Evolutionary conservation across 2,329 filamentous ascomycete genomes (phyloP).

Genomic region (Chaetomiaceae sp.): DNA sequence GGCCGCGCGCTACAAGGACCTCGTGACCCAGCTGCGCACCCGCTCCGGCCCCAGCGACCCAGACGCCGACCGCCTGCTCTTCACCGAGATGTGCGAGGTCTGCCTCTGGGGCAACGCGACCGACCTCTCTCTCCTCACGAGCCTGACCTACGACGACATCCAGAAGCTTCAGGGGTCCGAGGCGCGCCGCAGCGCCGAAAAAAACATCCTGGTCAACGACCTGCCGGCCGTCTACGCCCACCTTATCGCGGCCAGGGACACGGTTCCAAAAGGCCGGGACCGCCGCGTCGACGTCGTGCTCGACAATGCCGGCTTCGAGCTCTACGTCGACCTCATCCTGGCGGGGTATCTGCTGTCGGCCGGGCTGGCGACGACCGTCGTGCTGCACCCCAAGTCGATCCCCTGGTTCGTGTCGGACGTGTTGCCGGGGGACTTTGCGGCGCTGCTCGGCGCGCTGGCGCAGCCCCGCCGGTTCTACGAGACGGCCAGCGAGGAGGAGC

Average conservation of each 20-base stretch:
- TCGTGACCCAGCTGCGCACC: conserved; percentile 59
- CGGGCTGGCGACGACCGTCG: conserved; percentile 76
- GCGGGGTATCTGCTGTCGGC: conserved; percentile 83
- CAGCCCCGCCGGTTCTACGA: conserved; percentile 75
- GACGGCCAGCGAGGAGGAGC: conserved; percentile 62
- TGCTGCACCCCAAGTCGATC: conserved; percentile 89
- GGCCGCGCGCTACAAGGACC: conserved; percentile 41
- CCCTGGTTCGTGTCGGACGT: conserved; percentile 99
- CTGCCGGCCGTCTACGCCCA: conserved; percentile 40
- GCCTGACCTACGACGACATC: conserved; percentile 88
- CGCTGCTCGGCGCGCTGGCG: conserved; percentile 74
- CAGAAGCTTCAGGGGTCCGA: conserved; percentile 90
- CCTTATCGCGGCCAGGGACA: conserved; percentile 23
- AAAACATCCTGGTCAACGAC: conserved; percentile 90
- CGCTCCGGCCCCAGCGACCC: conserved; percentile 44
- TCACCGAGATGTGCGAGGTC: conserved; percentile 91
- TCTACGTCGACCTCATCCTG: conserved; percentile 90
- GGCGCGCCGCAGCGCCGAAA: conserved; percentile 77
- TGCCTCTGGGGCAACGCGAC: conserved; percentile 97
- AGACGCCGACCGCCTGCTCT: conserved; percentile 69
- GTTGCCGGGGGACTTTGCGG: conserved; percentile 73
- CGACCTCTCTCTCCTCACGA: conserved; percentile 84
- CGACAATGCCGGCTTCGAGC: conserved; percentile 94
- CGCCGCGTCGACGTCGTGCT: conserved; percentile 88
- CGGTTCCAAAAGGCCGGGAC: conserved; percentile 50